Evolutionary conservation across 2,329 filamentous ascomycete species (phyloP).

Genomic region (Metarhizium album): DNA sequence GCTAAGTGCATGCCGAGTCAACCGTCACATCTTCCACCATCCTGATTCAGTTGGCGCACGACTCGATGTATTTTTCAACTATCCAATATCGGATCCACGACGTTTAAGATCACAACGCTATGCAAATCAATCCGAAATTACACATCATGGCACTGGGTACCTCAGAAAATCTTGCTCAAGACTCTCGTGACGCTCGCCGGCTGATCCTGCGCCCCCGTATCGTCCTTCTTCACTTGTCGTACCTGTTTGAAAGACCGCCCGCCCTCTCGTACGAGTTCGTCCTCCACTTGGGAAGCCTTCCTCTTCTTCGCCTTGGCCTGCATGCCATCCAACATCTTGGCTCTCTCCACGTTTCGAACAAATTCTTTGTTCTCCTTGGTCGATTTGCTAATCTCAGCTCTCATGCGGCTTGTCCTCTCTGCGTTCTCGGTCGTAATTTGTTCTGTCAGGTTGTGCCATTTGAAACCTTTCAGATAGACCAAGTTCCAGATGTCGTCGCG

Average conservation of each 20-base stretch:
- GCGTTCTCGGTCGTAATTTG: conserved; percentile 76
- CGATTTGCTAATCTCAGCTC: conserved; percentile 65
- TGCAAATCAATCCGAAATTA: not conserved
- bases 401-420: conserved; percentile 62
- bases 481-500: conserved; percentile 82
- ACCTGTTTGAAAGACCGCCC: conserved; percentile 55
- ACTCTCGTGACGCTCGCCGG: conserved; percentile 48
- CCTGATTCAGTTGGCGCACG: not conserved
- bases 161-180: conserved; percentile 53
- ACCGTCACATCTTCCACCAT: not conserved
- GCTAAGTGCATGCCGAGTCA: not conserved
- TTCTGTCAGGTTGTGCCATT: conserved; percentile 66
- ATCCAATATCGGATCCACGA: not conserved
- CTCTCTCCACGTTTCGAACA: conserved; percentile 65
- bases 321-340: conserved; percentile 70
- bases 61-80: not conserved
- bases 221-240: conserved; percentile 42
- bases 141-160: conserved; percentile 1
- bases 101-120: not conserved
- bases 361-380: conserved; percentile 75
- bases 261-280: conserved; percentile 13
- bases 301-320: conserved; percentile 43
- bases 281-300: conserved; percentile 18
- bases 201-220: conserved; percentile 31
- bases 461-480: conserved; percentile 72